Conservation (phyloP, 805 yeast genomes). For the Nakazawaea wickerhamii region DNA sequence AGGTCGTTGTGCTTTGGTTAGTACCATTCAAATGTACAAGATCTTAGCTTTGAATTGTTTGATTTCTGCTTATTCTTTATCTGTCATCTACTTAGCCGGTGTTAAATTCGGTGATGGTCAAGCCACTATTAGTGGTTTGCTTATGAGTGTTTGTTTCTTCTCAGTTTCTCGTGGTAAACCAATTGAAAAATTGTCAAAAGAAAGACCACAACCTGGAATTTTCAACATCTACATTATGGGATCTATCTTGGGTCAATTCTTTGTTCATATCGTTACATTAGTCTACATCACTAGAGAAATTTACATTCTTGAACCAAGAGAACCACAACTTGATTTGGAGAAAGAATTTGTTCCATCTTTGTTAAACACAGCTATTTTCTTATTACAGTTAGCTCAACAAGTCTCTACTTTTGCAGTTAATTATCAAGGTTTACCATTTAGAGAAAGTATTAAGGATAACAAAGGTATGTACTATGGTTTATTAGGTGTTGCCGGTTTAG, state of each 20-base stretch:
- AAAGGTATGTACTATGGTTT: constrained; percentile 97
- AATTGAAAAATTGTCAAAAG: constrained; percentile 78
- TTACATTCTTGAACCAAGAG: constrained; percentile 87
- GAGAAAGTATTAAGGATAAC: constrained; percentile 84
- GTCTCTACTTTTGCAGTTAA: constrained; percentile 97
- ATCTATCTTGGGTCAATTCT: constrained; percentile 93
- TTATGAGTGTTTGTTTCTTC: constrained; percentile 89
- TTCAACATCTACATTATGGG: constrained; percentile 97
- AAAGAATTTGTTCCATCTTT: constrained; percentile 84
- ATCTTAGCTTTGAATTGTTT: constrained; percentile 94
- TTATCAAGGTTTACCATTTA: constrained; percentile 95
- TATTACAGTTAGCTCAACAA: constrained; percentile 92
- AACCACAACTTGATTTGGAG: constrained; percentile 83
- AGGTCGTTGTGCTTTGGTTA: constrained; percentile 96
- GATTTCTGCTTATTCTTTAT: constrained; percentile 91
- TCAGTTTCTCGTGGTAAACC: constrained; percentile 94
- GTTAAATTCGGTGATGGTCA: constrained; percentile 98
- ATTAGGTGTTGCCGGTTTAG: constrained; percentile 83
- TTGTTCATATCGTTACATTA: constrained; percentile 79
- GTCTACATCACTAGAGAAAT: constrained; percentile 80
- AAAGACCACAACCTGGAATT: constrained; percentile 96
- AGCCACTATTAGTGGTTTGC: constrained; percentile 92
- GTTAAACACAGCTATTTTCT: constrained; percentile 92
- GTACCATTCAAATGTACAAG: constrained; percentile 98
- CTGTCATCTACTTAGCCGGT: constrained; percentile 93